Percentiles rank a stretch among this genome's conserved stretches.
phyloP scores from a whole-genome alignment of 140 eudicot genomes.

The Senecio squalidus region DNA sequence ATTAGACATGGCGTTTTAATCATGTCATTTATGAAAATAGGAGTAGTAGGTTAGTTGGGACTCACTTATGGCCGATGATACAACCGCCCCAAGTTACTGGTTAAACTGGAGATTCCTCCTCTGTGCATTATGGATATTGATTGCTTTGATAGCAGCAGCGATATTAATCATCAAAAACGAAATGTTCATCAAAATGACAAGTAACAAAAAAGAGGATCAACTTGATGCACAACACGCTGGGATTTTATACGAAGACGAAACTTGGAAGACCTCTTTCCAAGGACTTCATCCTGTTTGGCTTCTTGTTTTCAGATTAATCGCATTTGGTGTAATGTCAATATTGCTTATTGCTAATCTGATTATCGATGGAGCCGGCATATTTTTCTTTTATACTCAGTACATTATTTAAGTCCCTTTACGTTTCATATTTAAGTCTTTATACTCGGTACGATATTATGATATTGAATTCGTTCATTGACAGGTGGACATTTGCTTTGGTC shows the following conservation, averaged over 20 bases:
- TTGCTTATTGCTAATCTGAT: slow-evolving; percentile 43
- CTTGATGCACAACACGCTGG: slow-evolving; percentile 33
- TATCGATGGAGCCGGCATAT: slow-evolving; percentile 34
- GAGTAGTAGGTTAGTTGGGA: slow-evolving; percentile 11
- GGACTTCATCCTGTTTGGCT: slow-evolving; percentile 62
- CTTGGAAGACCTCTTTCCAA: slow-evolving; percentile 68
- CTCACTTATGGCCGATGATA: slow-evolving; percentile 45
- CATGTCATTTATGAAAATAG: slow-evolving; percentile 4
- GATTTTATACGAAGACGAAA: slow-evolving; percentile 52
- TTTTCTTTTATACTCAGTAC: slow-evolving; percentile 87
- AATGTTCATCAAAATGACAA: slow-evolving; percentile 30
- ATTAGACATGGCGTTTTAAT: background rate
- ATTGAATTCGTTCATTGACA: too few species aligned
- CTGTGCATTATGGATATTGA: slow-evolving; percentile 65
- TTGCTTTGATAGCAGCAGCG: slow-evolving; percentile 29
- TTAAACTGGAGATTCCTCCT: slow-evolving; percentile 84
- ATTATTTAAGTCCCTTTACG: slow-evolving; percentile 10
- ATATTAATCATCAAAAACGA: slow-evolving; percentile 57
- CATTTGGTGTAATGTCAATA: slow-evolving; percentile 49
- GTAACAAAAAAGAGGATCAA: slow-evolving; percentile 22
- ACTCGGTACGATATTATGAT: slow-evolving; percentile 16
- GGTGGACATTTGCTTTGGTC: slow-evolving; percentile 91
- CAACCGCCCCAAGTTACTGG: slow-evolving; percentile 69
- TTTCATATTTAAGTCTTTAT: background rate
- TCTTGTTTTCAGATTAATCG: slow-evolving; percentile 56